phyloP scores from a whole-genome alignment of 1,284 basidiomycete species.

The Cutaneotrichosporon sp. region DNA sequence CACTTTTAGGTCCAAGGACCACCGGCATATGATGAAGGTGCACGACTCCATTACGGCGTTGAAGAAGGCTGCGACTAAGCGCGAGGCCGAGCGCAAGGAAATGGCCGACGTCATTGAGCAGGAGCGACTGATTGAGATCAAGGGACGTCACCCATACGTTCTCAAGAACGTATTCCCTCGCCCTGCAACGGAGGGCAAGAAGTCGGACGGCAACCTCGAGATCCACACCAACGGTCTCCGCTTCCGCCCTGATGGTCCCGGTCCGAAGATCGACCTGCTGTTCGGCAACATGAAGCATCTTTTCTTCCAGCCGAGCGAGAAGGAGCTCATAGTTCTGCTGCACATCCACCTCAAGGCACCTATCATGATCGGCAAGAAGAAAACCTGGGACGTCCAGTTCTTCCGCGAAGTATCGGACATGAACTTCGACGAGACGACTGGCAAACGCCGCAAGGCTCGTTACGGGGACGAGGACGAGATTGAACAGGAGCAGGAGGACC shows the following conservation, averaged over 20 bases:
- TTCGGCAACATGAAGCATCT: conserved; percentile 98
- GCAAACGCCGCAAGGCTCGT: conserved; percentile 91
- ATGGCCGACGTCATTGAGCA: conserved; percentile 97
- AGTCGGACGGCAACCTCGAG: conserved; percentile 82
- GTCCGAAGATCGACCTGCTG: conserved; percentile 67
- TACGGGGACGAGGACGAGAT: conserved; percentile 99
- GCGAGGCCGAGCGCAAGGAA: conserved; percentile 95
- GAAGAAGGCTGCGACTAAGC: conserved; percentile 95
- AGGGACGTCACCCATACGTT: conserved; percentile 70
- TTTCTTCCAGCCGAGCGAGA: conserved; percentile 98
- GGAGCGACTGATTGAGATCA: conserved; percentile 79
- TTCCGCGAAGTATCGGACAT: conserved; percentile 97
- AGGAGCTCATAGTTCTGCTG: conserved; percentile 89
- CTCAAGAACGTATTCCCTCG: conserved; percentile 90
- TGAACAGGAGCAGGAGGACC: conserved; percentile 96
- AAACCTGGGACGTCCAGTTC: conserved; percentile 96
- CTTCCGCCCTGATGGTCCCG: conserved; percentile 80
- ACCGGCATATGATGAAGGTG: conserved; percentile 80
- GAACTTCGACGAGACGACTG: conserved; percentile 92
- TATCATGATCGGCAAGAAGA: conserved; percentile 99
- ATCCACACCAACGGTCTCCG: conserved; percentile 97
- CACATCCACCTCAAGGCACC: conserved; percentile 92
- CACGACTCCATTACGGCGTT: conserved; percentile 89
- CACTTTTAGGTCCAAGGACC: conserved; percentile 86
- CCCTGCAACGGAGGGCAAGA: conserved; percentile 59